Percentiles rank a stretch among this genome's conserved stretches.
These are phyloP conservation scores for Eucalyptus pauciflora DNA, from an alignment of 345 rosid species.

Conservation along the genomic window DNA sequence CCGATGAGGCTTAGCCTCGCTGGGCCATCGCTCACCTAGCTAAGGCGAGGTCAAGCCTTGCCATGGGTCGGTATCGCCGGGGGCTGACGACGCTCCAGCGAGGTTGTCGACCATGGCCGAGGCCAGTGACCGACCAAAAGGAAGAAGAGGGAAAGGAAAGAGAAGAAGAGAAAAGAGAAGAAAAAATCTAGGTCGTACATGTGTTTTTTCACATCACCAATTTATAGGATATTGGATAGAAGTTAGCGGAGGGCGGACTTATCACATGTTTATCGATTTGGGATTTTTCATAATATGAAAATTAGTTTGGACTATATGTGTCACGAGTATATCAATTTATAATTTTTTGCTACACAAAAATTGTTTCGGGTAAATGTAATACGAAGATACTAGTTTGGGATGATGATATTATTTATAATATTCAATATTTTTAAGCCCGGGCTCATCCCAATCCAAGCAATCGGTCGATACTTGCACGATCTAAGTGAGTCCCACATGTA, in stretches of 20 bases:
- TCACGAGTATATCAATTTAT: neutral
- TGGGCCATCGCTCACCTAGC: too few relatives aligned
- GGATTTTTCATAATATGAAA: neutral
- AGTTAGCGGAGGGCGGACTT: neutral
- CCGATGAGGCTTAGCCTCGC: too few relatives aligned
- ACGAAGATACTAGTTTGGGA: rapidly evolving
- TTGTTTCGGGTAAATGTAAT: neutral
- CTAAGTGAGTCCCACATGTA: neutral
- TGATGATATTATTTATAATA: neutral
- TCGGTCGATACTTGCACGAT: neutral
- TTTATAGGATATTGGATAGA: too few relatives aligned
- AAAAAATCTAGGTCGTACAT: neutral
- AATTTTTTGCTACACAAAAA: neutral
- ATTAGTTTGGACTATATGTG: neutral
- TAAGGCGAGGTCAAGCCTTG: too few relatives aligned
- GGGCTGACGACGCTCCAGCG: rapidly evolving
- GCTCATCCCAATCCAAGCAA: neutral
- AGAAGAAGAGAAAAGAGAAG: too few relatives aligned
- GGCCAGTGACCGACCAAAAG: rapidly evolving
- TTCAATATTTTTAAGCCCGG: neutral
- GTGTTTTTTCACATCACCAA: neutral
- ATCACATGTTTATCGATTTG: rapidly evolving
- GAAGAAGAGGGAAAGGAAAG: too few relatives aligned
- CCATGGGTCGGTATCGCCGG: rapidly evolving
- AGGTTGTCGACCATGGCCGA: too few relatives aligned